These are phyloP conservation scores for Colletotrichum melonis DNA, from an alignment of 2,329 filamentous ascomycete species.

Conservation along the genomic window DNA sequence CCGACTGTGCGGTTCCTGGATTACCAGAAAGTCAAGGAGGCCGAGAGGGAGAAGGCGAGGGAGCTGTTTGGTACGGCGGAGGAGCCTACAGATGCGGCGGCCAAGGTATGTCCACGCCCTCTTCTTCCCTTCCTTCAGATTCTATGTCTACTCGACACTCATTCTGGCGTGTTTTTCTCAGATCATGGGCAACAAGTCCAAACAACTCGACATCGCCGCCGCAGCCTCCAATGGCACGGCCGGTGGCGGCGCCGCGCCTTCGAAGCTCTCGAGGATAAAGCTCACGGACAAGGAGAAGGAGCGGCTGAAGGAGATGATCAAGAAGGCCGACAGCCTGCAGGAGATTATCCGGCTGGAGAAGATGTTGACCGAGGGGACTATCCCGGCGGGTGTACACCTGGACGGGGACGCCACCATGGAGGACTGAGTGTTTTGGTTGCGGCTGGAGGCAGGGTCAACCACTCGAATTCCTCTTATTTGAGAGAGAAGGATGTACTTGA, in stretches of 20 bases:
- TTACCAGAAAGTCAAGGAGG: slow-evolving; percentile 89
- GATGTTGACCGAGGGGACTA: slow-evolving; percentile 87
- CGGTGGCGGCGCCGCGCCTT: slow-evolving; percentile 51
- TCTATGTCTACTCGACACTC: background rate
- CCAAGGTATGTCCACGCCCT: slow-evolving; percentile 60
- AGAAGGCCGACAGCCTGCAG: slow-evolving; percentile 86
- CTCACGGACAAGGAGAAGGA: slow-evolving; percentile 90
- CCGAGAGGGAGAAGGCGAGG: slow-evolving; percentile 79
- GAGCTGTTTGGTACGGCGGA: slow-evolving; percentile 86
- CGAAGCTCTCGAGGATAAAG: slow-evolving; percentile 81
- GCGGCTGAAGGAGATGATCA: slow-evolving; percentile 86
- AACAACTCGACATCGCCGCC: slow-evolving; percentile 71
- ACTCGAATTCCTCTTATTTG: background rate
- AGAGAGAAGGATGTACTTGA: background rate
- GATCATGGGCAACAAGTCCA: slow-evolving; percentile 88
- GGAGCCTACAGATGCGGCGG: slow-evolving; percentile 83
- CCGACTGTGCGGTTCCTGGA: slow-evolving; percentile 90
- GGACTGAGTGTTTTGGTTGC: slow-evolving; percentile 55
- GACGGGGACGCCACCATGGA: slow-evolving; percentile 68
- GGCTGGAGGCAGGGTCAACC: background rate
- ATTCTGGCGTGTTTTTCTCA: slow-evolving; percentile 42
- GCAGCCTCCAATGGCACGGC: slow-evolving; percentile 55
- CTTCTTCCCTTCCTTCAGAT: background rate
- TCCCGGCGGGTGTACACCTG: slow-evolving; percentile 75
- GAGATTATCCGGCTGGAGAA: slow-evolving; percentile 94